phyloP scores from a whole-genome alignment of 352 stramenopile genomes.

The Halophytophthora polymorphica region DNA sequence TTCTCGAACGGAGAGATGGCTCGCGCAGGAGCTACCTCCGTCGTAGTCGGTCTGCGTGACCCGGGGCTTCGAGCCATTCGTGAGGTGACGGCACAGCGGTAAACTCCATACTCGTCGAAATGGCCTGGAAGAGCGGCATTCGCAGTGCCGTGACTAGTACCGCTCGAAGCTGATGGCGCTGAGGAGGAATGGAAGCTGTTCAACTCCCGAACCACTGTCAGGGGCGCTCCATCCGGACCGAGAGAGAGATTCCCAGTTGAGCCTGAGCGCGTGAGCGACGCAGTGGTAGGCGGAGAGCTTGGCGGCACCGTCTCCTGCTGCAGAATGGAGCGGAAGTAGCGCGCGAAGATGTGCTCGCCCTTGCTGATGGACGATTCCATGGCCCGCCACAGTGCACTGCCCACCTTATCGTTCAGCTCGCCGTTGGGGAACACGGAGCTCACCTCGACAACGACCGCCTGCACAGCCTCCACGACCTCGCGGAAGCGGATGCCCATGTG shows the following conservation, averaged over 20 bases:
- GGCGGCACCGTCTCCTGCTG: slow-evolving; percentile 36
- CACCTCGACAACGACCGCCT: slow-evolving; percentile 61
- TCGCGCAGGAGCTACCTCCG: slow-evolving; percentile 3
- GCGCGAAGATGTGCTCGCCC: slow-evolving; percentile 68
- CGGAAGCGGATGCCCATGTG: slow-evolving; percentile 67
- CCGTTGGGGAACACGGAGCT: slow-evolving; percentile 75
- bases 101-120: slow-evolving; percentile 20
- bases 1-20: slow-evolving; percentile 61
- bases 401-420: slow-evolving; percentile 51
- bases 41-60: not conserved
- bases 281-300: slow-evolving; percentile 8
- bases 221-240: slow-evolving; percentile 21
- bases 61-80: slow-evolving; percentile 2
- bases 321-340: slow-evolving; percentile 67
- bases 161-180: slow-evolving; percentile 5
- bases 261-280: slow-evolving; percentile 10
- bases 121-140: slow-evolving; percentile 3
- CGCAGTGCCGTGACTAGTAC: not conserved
- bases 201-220: slow-evolving; percentile 20
- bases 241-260: slow-evolving; percentile 24
- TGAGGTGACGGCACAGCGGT: slow-evolving; percentile 2
- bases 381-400: slow-evolving; percentile 50
- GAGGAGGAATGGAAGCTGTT: slow-evolving; percentile 2
- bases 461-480: slow-evolving; percentile 53
- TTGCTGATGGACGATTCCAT: slow-evolving; percentile 51